phyloP scores from a whole-genome alignment of 2,329 filamentous ascomycete genomes.

The Metarhizium robertsii region DNA sequence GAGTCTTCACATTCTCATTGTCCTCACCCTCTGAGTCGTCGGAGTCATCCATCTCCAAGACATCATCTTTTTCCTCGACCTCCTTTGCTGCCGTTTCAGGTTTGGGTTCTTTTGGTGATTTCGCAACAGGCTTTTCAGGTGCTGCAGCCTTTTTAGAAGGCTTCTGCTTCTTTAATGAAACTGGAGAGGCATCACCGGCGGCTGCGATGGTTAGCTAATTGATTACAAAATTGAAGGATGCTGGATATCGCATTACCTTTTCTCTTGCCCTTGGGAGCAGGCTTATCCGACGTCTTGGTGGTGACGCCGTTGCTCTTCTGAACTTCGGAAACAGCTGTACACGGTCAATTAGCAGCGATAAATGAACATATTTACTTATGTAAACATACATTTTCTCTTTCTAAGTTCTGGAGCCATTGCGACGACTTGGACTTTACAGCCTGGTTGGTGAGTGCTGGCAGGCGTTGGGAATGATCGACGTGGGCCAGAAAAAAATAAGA shows the following conservation, averaged over 20 bases:
- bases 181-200: conserved; percentile 24
- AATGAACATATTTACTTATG: neutral
- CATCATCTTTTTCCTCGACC: conserved; percentile 18
- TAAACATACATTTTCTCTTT: conserved; percentile 24
- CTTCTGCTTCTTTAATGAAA: conserved; percentile 25
- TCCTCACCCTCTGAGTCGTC: conserved; percentile 30
- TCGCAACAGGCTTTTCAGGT: conserved; percentile 10
- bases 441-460: neutral
- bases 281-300: conserved; percentile 20
- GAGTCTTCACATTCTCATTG: conserved; percentile 31
- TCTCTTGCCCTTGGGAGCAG: conserved; percentile 26
- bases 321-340: conserved; percentile 17
- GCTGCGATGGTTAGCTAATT: conserved; percentile 1
- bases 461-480: conserved; percentile 1
- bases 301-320: conserved; percentile 20
- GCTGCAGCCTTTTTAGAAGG: conserved; percentile 1
- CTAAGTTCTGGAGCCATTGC: conserved; percentile 38
- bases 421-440: conserved; percentile 8
- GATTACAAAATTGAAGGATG: conserved; percentile 11
- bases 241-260: conserved; percentile 13
- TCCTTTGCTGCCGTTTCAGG: conserved; percentile 23
- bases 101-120: conserved; percentile 19
- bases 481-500: conserved; percentile 20
- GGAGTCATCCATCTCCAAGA: conserved; percentile 20
- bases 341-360: conserved; percentile 10